Conservation (phyloP, 2,329 filamentous ascomycete species). For the Tolypocladium nubicola region DNA sequence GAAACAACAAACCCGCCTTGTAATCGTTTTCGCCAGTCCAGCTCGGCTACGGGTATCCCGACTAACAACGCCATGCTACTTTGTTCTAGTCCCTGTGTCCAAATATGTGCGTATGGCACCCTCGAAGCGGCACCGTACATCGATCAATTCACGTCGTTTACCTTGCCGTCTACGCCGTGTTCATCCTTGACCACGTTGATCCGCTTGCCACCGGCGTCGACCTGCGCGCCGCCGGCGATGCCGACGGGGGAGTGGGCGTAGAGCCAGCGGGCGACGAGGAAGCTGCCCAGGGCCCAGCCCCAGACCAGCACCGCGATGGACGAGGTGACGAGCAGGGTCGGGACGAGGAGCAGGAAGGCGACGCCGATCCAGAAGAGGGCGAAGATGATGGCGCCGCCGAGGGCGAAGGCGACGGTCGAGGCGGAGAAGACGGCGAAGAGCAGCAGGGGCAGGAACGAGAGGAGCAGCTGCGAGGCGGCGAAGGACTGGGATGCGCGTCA, state of each 20-base stretch:
- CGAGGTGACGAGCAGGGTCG: constrained; percentile 56
- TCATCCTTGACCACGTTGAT: constrained; percentile 11
- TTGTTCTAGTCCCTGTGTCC: not conserved
- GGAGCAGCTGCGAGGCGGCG: constrained; percentile 50
- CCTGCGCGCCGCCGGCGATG: constrained; percentile 8
- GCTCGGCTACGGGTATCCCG: not conserved
- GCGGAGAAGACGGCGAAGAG: constrained; percentile 59
- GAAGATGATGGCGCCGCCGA: constrained; percentile 53
- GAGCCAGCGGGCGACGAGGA: constrained; percentile 35
- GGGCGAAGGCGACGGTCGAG: constrained; percentile 50
- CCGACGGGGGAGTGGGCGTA: constrained; percentile 25
- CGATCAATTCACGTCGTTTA: not conserved
- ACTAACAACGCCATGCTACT: not conserved
- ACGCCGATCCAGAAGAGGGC: constrained; percentile 57
- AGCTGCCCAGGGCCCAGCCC: constrained; percentile 54
- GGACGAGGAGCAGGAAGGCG: constrained; percentile 56
- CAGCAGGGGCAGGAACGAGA: constrained; percentile 56
- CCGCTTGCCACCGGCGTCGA: constrained; percentile 10
- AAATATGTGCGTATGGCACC: not conserved
- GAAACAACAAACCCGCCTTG: not conserved
- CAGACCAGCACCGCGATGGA: constrained; percentile 54
- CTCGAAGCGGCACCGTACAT: not conserved
- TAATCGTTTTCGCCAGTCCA: not conserved
- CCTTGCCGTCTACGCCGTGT: constrained; percentile 10
- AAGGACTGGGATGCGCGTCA: constrained; percentile 44